Conservation (phyloP, 345 rosid species). For the Citrus hindsii region DNA sequence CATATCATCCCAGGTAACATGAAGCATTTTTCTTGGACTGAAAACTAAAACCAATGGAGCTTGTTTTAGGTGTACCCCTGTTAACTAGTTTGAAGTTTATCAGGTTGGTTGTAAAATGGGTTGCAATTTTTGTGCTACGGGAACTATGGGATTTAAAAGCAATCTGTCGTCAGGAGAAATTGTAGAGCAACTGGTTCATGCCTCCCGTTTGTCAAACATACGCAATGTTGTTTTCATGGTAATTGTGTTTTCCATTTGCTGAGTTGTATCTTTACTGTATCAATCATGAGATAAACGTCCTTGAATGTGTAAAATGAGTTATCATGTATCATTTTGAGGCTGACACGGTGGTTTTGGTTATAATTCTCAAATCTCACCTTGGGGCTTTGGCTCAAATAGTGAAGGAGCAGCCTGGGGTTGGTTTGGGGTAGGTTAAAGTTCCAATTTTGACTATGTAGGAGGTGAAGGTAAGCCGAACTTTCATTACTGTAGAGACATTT, state of each 20-base stretch:
- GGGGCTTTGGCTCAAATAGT: not conserved
- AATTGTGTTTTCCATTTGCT: conserved; percentile 2
- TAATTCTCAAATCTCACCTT: not conserved
- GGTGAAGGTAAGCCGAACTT: not conserved
- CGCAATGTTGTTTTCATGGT: conserved; percentile 98
- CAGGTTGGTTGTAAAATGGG: conserved; percentile 99
- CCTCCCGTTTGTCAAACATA: conserved; percentile 62
- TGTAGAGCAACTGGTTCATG: conserved; percentile 94
- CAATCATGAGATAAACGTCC: not conserved
- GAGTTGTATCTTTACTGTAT: not conserved
- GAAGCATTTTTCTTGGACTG: not conserved
- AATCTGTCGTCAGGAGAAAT: conserved; percentile 89
- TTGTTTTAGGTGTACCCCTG: not conserved
- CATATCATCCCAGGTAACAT: conserved; percentile 82
- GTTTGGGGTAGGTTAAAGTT: not conserved
- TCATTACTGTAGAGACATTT: not conserved
- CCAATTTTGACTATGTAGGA: not conserved
- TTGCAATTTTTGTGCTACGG: conserved; percentile 96
- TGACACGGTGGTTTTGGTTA: not conserved
- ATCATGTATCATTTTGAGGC: not conserved
- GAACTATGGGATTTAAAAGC: conserved; percentile 92
- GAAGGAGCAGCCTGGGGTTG: not conserved
- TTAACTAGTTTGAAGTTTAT: not conserved
- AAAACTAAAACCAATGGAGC: not conserved
- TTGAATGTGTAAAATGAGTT: not conserved